A percentile compares a stretch with the other conserved stretches of the same genome.
These are phyloP conservation scores for Wickerhamiella occidentalis DNA, from an alignment of 805 yeast species.

Conservation along the genomic window DNA sequence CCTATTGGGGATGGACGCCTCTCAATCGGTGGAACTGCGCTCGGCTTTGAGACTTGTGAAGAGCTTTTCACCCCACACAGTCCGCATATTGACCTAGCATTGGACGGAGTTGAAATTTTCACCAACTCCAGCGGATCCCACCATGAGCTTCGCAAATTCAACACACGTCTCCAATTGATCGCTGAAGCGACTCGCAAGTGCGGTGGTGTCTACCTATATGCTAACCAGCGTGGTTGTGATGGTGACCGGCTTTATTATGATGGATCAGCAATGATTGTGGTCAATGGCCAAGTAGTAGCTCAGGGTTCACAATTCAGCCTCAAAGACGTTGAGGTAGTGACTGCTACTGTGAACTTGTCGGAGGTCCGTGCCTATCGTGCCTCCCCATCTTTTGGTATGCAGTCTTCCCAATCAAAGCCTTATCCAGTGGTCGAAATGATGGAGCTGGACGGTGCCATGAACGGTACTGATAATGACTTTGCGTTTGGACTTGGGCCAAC, in stretches of 20 bases:
- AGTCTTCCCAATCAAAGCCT: constrained; percentile 30
- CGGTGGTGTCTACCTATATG: constrained; percentile 88
- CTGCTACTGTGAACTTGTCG: constrained; percentile 91
- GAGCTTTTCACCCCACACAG: constrained; percentile 93
- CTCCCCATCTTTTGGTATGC: constrained; percentile 60
- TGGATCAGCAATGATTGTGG: constrained; percentile 90
- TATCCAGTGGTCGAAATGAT: constrained; percentile 7
- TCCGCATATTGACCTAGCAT: constrained; percentile 82
- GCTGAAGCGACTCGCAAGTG: constrained; percentile 89
- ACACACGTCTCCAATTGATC: constrained; percentile 73
- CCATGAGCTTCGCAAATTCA: constrained; percentile 83
- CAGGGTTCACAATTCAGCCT: constrained; percentile 88
- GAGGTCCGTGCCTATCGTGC: constrained; percentile 77
- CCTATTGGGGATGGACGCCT: constrained; percentile 86
- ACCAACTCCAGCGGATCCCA: constrained; percentile 97
- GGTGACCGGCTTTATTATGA: constrained; percentile 96
- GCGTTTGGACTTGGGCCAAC: constrained; percentile 41
- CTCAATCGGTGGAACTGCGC: constrained; percentile 68
- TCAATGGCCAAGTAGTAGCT: constrained; percentile 83
- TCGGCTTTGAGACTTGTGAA: constrained; percentile 98
- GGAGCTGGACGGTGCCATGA: constrained; percentile 1
- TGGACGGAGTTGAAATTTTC: constrained; percentile 95
- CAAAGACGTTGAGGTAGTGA: constrained; percentile 82
- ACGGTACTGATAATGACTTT: constrained; percentile 1
- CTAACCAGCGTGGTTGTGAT: constrained; percentile 96